Base-by-base conservation (phyloP, 176 grass and related monocot genomes). In the Eleusine coracana region DNA sequence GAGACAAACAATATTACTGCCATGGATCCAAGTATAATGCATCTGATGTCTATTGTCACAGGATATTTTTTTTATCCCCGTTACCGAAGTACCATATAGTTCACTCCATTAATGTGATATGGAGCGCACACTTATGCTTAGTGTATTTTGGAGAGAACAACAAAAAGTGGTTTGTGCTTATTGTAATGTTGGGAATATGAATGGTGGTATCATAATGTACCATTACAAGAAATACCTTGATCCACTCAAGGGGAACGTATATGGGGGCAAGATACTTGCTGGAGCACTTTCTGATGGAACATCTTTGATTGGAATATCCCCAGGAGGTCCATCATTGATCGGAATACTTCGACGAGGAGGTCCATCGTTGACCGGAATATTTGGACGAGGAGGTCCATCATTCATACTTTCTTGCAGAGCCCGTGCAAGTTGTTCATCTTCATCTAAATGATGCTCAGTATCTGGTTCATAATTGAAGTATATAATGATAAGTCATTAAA, bases 381-480 rank as follows among this genome's bases (percentile, higher is more conserved):
- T 84, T 59, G 49, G 73, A 84, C 39, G 76, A 84, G 75, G 82
- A 88, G 83, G 80, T 70, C 90, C 92, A 71, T 76, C 68, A 71
- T 97, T 89, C 88, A 94, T 54, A 90, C 92, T 97, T 88, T 94
- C 90, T 79, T 97, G 92, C 55, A 97, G 66, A 81, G 94, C 94
- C 45, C 86, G 80, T 85, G 92, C 91, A 86, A 97, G 69, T 67
- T 90, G 84, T 86, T 94, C 94, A 87, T 97, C 94, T 86, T 97
- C 92, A 62, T 88, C 87, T 52, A 91, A 71, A 42, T 68, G 71
- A 83, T 77, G 34, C 70, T 36, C 52, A 58, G 50, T 78, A 74
- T 89, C 82, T 86, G 83, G 59, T 50, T 79, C 79, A 90, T 78
- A 50, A 74, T 78, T 50, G 61, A 27, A 13, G 28, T 66, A 68